Percentiles rank a stretch among this genome's conserved stretches.
These are phyloP conservation scores for Fusarium hostae DNA, from an alignment of 2,329 filamentous ascomycete genomes.

Conservation along the genomic window DNA sequence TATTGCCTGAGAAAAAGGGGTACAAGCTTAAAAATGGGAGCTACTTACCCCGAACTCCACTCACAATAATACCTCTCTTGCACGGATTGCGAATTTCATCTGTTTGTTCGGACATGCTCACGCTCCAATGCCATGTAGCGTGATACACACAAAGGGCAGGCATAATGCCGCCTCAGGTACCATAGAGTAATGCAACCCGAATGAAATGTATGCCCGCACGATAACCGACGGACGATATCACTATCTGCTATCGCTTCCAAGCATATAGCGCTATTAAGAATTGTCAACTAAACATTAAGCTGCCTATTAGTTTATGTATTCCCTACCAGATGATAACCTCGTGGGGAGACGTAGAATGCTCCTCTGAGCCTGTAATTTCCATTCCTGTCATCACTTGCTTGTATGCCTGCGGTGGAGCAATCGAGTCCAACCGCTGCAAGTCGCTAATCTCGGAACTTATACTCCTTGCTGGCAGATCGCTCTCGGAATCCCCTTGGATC, in stretches of 20 bases:
- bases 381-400: neutral
- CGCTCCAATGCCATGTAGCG: neutral
- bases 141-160: neutral
- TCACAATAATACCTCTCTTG: neutral
- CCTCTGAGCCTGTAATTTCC: neutral
- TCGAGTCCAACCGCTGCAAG: neutral
- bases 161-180: neutral
- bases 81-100: neutral
- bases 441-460: neutral
- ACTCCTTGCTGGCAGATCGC: neutral
- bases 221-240: neutral
- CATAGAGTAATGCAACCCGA: neutral
- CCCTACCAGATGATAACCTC: neutral
- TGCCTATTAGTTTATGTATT: neutral
- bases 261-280: neutral
- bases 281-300: neutral
- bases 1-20: neutral
- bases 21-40: neutral
- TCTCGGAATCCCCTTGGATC: neutral
- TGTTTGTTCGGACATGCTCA: neutral
- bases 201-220: neutral
- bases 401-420: neutral
- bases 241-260: neutral
- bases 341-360: neutral
- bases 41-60: neutral